phyloP scores from a whole-genome alignment of 441 rosid genomes.

The Dalechampia spathulata region DNA sequence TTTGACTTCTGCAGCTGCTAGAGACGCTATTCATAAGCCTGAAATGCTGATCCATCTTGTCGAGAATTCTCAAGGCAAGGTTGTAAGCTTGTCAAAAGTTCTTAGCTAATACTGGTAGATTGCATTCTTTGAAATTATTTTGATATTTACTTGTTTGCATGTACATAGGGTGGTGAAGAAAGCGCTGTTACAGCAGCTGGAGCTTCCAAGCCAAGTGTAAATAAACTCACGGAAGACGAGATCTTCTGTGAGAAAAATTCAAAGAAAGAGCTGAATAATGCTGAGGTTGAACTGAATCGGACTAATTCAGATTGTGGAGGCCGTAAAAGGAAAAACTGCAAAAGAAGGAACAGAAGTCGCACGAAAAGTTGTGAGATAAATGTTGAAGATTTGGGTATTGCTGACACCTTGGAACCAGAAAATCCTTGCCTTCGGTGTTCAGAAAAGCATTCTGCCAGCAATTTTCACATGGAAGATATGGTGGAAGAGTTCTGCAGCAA shows the following conservation, averaged over 20 bases:
- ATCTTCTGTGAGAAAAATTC: constrained; percentile 47
- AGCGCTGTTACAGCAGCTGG: constrained; percentile 10
- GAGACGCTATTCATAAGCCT: constrained; percentile 28
- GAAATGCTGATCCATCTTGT: constrained; percentile 24
- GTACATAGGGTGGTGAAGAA: constrained; percentile 35
- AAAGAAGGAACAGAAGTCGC: constrained; percentile 42
- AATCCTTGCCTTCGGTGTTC: constrained; percentile 20
- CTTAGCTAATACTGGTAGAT: neutral
- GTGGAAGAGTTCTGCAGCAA: constrained; percentile 59
- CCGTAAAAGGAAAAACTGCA: constrained; percentile 39
- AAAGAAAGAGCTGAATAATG: constrained; percentile 31
- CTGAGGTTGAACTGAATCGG: constrained; percentile 34
- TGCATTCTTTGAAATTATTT: constrained; percentile 17
- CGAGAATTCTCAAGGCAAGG: constrained; percentile 33
- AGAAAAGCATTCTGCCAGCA: constrained; percentile 27
- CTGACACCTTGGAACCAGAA: constrained; percentile 32
- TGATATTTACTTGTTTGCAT: constrained; percentile 15
- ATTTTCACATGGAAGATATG: constrained; percentile 45
- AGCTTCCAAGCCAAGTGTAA: constrained; percentile 61
- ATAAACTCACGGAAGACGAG: constrained; percentile 90
- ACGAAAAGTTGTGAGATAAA: constrained; percentile 47
- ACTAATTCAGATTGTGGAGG: constrained; percentile 41
- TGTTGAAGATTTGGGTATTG: constrained; percentile 30
- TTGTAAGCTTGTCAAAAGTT: constrained; percentile 35
- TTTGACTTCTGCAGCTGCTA: constrained; percentile 40